Conservation (phyloP, 306 rosid species). For the Benincasa hispida region DNA sequence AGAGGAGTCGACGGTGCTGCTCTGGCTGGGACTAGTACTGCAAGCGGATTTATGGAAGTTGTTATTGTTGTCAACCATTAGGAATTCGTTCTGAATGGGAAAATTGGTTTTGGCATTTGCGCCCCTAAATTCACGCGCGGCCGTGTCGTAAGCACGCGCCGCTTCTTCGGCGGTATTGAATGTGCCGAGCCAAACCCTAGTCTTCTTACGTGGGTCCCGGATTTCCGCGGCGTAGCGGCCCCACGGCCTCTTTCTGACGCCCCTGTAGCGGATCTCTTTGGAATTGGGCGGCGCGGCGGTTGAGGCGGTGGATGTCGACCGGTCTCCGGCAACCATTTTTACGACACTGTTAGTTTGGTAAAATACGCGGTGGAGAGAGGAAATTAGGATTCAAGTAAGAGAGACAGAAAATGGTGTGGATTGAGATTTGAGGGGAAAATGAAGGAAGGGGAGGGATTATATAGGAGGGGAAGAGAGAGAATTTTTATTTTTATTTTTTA, state of each 20-base stretch:
- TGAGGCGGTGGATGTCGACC: slow-evolving; percentile 1
- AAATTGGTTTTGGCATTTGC: slow-evolving; percentile 68
- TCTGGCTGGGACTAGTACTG: slow-evolving; percentile 44
- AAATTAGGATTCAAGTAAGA: not conserved
- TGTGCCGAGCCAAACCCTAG: slow-evolving; percentile 86
- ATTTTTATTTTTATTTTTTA: too few relatives aligned
- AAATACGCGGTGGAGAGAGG: not conserved
- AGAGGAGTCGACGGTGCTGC: slow-evolving; percentile 47
- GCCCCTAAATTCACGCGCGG: slow-evolving; percentile 76
- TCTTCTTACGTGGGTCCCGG: slow-evolving; percentile 76
- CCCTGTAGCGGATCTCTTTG: slow-evolving; percentile 65
- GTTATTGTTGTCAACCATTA: not conserved
- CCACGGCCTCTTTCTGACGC: slow-evolving; percentile 83
- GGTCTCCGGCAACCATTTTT: slow-evolving; percentile 45
- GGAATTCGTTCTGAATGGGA: slow-evolving; percentile 21
- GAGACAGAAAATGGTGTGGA: not conserved
- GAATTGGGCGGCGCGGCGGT: slow-evolving; percentile 5
- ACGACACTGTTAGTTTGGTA: too few relatives aligned
- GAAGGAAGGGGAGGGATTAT: not conserved
- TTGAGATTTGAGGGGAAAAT: not conserved
- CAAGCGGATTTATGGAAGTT: not conserved
- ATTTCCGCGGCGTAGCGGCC: slow-evolving; percentile 95
- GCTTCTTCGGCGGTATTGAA: slow-evolving; percentile 79
- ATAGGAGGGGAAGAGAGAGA: not conserved
- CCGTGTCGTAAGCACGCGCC: slow-evolving; percentile 71